Conservation (phyloP, 495 filamentous ascomycete species). For the Cercophora sp. region DNA sequence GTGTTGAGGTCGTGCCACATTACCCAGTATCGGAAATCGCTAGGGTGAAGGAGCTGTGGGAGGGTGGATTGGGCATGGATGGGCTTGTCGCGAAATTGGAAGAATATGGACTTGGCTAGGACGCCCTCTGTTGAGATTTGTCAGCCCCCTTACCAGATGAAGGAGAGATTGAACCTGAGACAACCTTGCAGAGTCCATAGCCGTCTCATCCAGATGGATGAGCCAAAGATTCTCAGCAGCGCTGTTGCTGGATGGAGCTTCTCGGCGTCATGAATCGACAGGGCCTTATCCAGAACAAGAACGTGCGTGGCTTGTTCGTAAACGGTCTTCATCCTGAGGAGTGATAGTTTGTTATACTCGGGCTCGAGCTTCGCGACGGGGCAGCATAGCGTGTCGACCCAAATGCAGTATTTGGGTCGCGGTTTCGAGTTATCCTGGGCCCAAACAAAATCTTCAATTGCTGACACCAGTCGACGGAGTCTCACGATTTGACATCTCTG, state of each 20-base stretch:
- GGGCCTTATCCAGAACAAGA: slow-evolving; percentile 25
- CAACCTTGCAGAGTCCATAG: slow-evolving; percentile 29
- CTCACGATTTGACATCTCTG: slow-evolving; percentile 25
- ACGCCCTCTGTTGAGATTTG: slow-evolving; percentile 18
- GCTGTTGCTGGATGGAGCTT: slow-evolving; percentile 1
- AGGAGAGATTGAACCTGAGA: background rate
- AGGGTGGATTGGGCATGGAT: slow-evolving; percentile 9
- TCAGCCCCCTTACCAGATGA: background rate
- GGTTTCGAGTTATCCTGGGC: background rate
- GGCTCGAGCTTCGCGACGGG: slow-evolving; percentile 16
- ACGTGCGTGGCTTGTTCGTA: slow-evolving; percentile 24
- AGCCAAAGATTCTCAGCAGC: slow-evolving; percentile 19
- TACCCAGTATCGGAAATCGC: slow-evolving; percentile 3
- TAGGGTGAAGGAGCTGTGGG: background rate
- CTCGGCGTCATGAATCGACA: slow-evolving; percentile 12
- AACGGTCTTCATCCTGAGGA: slow-evolving; percentile 22
- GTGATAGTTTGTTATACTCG: slow-evolving; percentile 17
- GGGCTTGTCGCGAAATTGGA: slow-evolving; percentile 26
- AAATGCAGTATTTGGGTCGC: slow-evolving; percentile 16
- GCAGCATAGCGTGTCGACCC: slow-evolving; percentile 35
- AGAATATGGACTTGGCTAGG: slow-evolving; percentile 19
- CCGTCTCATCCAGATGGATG: slow-evolving; percentile 25
- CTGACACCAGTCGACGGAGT: slow-evolving; percentile 14
- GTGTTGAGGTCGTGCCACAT: slow-evolving; percentile 5
- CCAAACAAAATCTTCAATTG: background rate